Percentiles rank a stretch among this genome's conserved stretches.
These are phyloP conservation scores for Podospora pseudopauciseta DNA, from an alignment of 495 filamentous ascomycete genomes.

Conservation along the genomic window DNA sequence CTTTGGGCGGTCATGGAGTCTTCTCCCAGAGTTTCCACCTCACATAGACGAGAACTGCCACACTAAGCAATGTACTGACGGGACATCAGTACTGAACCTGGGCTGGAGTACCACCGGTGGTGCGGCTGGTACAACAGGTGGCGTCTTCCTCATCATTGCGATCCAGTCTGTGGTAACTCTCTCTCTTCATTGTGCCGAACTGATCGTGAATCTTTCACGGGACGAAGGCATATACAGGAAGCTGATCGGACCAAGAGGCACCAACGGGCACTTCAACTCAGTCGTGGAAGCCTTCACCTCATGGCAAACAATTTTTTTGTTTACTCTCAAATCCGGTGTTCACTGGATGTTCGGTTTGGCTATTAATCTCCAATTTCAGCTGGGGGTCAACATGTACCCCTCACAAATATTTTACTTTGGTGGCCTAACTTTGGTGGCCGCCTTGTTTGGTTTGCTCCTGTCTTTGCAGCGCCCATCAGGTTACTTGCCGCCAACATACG, in stretches of 20 bases:
- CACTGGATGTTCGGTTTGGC: conserved; percentile 49
- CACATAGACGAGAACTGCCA: conserved; percentile 27
- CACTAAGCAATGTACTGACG: conserved; percentile 30
- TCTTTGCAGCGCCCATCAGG: conserved; percentile 36
- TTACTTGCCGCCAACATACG: conserved; percentile 40
- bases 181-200: conserved; percentile 44
- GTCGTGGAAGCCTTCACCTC: conserved; percentile 35
- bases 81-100: conserved; percentile 34
- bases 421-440: conserved; percentile 30
- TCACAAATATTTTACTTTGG: conserved; percentile 38
- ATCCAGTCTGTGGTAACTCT: conserved; percentile 39
- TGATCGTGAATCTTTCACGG: conserved; percentile 44
- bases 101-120: conserved; percentile 26
- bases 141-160: conserved; percentile 30
- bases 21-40: conserved; percentile 26
- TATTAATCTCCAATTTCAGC: conserved; percentile 31
- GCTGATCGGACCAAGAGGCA: conserved; percentile 29
- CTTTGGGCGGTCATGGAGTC: conserved; percentile 29
- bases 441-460: conserved; percentile 39
- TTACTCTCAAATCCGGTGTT: conserved; percentile 40
- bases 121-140: conserved; percentile 22
- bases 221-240: conserved; percentile 43
- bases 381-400: conserved; percentile 38
- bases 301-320: conserved; percentile 44
- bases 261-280: conserved; percentile 34